These are phyloP conservation scores for Dunaliella primolecta DNA, from an alignment of 139 green algal species.

Conservation along the genomic window DNA sequence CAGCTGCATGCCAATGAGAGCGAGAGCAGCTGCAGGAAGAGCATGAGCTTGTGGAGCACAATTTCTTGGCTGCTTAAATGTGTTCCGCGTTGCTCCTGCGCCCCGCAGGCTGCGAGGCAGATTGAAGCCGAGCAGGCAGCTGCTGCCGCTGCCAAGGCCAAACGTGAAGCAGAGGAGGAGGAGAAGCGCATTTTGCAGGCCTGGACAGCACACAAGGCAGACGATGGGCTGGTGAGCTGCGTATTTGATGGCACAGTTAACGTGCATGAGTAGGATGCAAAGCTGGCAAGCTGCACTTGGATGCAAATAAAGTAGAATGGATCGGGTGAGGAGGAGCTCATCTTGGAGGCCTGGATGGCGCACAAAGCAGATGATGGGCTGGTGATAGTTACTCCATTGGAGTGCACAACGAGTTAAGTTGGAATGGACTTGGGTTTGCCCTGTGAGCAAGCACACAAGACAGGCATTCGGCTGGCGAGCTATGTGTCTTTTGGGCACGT, in stretches of 20 bases:
- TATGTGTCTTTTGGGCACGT: too few relatives aligned
- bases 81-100: background rate
- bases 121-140: background rate
- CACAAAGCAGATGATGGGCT: background rate
- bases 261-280: background rate
- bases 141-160: background rate
- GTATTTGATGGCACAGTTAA: background rate
- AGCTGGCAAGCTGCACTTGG: too few relatives aligned
- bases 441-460: too few relatives aligned
- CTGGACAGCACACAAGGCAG: conserved; percentile 64
- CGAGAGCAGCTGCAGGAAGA: too few relatives aligned
- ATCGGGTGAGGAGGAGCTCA: too few relatives aligned
- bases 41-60: background rate
- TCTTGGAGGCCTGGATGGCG: background rate
- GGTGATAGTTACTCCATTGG: background rate
- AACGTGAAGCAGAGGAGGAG: background rate
- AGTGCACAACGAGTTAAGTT: background rate
- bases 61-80: background rate
- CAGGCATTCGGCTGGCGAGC: too few relatives aligned
- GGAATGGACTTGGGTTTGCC: background rate
- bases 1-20: background rate
- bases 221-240: conserved; percentile 32
- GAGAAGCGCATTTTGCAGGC: conserved; percentile 12
- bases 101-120: background rate
- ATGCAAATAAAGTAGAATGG: too few relatives aligned